A percentile compares a stretch with the other conserved stretches of the same genome.
Conservation (phyloP, 1,139 yeast species). For the Taphrina deformans region DNA sequence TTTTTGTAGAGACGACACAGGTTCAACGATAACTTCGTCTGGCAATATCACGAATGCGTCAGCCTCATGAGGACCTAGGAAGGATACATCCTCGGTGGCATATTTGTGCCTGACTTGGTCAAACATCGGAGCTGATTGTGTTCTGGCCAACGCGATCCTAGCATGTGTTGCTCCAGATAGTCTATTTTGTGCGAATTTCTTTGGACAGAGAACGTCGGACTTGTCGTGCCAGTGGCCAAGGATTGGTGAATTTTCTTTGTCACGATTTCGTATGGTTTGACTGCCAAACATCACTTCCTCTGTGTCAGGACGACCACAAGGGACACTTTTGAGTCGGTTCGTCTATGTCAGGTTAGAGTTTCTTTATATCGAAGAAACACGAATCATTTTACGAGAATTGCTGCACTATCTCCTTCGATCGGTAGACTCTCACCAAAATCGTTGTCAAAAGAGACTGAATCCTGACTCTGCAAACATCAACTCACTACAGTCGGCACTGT, state of each 20-base stretch:
- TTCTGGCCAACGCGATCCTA: not conserved
- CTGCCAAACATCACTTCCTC: not conserved
- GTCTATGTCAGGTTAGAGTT: not conserved
- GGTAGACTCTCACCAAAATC: not conserved
- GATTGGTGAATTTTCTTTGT: not conserved
- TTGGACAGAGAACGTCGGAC: not conserved
- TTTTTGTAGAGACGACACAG: not conserved
- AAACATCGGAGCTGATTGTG: not conserved
- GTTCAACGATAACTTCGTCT: not conserved
- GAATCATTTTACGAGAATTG: too few relatives aligned
- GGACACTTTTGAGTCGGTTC: too few relatives aligned
- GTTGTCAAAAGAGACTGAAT: not conserved
- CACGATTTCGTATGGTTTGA: not conserved
- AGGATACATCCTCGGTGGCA: not conserved
- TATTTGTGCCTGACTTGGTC: not conserved
- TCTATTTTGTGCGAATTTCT: not conserved
- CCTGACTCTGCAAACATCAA: not conserved
- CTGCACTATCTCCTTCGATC: too few relatives aligned
- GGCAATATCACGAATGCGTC: not conserved
- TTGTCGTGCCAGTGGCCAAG: not conserved
- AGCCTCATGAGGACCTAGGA: not conserved
- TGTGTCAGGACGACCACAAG: too few relatives aligned
- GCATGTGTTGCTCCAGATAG: not conserved
- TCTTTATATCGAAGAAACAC: too few relatives aligned
- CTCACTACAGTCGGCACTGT: too few relatives aligned